Conservation (phyloP, 345 rosid genomes). For the Barbarea vulgaris region DNA sequence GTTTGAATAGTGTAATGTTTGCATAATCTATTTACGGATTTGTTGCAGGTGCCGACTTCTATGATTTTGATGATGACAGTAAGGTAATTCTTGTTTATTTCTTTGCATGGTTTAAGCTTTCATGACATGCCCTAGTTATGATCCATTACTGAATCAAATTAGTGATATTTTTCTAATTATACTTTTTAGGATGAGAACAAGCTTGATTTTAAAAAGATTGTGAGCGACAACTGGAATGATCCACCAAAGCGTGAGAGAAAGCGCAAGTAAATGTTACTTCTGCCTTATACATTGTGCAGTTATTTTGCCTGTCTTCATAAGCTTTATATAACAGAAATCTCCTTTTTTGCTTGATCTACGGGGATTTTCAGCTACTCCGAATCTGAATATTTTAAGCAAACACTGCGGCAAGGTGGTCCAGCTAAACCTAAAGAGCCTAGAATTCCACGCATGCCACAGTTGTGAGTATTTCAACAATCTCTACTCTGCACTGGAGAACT, state of each 20-base stretch:
- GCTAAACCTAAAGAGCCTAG: conserved; percentile 96
- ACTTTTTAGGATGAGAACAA: conserved; percentile 75
- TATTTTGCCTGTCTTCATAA: conserved; percentile 12
- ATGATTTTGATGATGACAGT: conserved; percentile 92
- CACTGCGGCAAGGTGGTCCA: conserved; percentile 94
- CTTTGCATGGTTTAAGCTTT: conserved; percentile 9
- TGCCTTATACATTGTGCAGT: conserved; percentile 15
- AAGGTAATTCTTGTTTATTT: conserved; percentile 50
- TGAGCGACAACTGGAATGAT: conserved; percentile 95
- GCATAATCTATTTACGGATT: conserved; percentile 18
- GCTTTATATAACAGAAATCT: background rate
- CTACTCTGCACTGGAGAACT: conserved; percentile 6
- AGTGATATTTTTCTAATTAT: background rate
- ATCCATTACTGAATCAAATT: background rate
- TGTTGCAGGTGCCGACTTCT: conserved; percentile 81
- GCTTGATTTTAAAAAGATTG: conserved; percentile 93
- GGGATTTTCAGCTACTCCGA: conserved; percentile 82
- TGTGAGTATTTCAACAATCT: conserved; percentile 53
- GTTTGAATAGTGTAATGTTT: background rate
- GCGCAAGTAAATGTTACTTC: conserved; percentile 73
- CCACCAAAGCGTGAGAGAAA: conserved; percentile 98
- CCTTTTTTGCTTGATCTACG: conserved; percentile 19
- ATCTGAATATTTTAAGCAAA: conserved; percentile 95
- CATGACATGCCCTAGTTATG: conserved; percentile 16
- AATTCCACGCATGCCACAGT: conserved; percentile 98